Percentiles rank a stretch among this genome's conserved stretches.
Conservation (phyloP, 768 basidiomycete species). For the Lentinula detonsa region DNA sequence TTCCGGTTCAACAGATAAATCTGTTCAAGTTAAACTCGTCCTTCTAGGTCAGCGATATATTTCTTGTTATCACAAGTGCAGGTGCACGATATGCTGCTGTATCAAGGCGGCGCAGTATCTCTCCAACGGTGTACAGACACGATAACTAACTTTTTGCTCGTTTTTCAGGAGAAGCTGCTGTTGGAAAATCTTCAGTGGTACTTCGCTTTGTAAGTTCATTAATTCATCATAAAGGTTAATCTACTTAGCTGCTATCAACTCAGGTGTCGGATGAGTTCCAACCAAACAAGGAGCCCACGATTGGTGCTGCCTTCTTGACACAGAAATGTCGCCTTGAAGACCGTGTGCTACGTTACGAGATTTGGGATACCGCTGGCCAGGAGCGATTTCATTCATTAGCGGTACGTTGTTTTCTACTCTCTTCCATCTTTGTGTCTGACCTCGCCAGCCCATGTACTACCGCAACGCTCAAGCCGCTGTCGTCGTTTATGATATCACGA, state of each 20-base stretch:
- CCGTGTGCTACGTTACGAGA: conserved; percentile 89
- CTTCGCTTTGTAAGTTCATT: conserved; percentile 83
- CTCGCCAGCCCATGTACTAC: conserved; percentile 90
- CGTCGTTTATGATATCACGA: conserved; percentile 97
- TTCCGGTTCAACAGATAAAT: conserved; percentile 75
- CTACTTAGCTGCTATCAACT: not conserved
- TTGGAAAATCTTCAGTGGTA: conserved; percentile 98
- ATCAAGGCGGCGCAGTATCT: conserved; percentile 2
- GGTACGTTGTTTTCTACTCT: conserved; percentile 37
- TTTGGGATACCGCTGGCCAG: conserved; percentile 95
- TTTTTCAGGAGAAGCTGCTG: conserved; percentile 86
- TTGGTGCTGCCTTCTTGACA: conserved; percentile 93
- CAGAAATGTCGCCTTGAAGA: conserved; percentile 96
- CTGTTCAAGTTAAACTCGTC: conserved; percentile 97
- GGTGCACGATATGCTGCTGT: not conserved
- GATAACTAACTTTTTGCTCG: conserved; percentile 6
- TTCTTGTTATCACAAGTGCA: conserved; percentile 4
- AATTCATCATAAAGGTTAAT: not conserved
- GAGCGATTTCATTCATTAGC: conserved; percentile 98
- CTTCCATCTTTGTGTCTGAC: conserved; percentile 8
- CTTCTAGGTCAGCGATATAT: conserved; percentile 65
- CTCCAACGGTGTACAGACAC: not conserved
- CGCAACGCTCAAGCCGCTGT: conserved; percentile 97
- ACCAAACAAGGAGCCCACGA: conserved; percentile 97
- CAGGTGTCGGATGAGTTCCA: conserved; percentile 97